phyloP scores from a whole-genome alignment of 306 rosid species.

The Gynostemma pentaphyllum region DNA sequence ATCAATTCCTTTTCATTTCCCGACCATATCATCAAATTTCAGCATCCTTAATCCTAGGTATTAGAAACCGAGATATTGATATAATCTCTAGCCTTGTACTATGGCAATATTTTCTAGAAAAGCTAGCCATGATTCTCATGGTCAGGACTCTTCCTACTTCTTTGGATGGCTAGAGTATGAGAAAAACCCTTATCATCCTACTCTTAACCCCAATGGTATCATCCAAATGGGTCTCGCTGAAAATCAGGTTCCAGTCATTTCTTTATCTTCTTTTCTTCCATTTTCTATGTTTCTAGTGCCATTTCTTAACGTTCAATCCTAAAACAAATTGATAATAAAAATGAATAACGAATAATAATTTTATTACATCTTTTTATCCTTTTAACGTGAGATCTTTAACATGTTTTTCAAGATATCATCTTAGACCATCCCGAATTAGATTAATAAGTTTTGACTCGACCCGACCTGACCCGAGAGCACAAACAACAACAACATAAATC shows the following conservation, averaged over 20 bases:
- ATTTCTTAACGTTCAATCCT: neutral
- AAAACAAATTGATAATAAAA: too few species aligned
- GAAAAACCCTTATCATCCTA: slow-evolving; percentile 57
- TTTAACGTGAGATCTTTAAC: too few species aligned
- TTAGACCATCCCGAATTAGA: too few species aligned
- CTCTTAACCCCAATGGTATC: slow-evolving; percentile 55
- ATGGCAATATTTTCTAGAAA: slow-evolving; percentile 47
- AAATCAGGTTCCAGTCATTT: slow-evolving; percentile 45
- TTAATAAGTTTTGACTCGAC: too few species aligned
- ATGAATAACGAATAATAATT: too few species aligned
- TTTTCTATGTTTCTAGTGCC: neutral
- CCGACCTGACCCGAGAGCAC: too few species aligned
- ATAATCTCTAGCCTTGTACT: neutral
- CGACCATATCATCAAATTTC: too few species aligned
- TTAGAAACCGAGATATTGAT: neutral
- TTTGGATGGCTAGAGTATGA: slow-evolving; percentile 72
- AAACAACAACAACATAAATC: too few species aligned
- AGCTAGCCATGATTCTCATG: slow-evolving; percentile 50
- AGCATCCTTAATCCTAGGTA: neutral
- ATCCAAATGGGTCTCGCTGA: slow-evolving; percentile 97
- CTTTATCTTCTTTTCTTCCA: neutral
- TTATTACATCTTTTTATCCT: too few species aligned
- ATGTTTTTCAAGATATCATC: too few species aligned
- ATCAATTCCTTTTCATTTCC: too few species aligned
- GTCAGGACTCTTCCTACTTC: slow-evolving; percentile 75